phyloP scores from a whole-genome alignment of 805 yeast genomes.

The Metschnikowia arizonensis region DNA sequence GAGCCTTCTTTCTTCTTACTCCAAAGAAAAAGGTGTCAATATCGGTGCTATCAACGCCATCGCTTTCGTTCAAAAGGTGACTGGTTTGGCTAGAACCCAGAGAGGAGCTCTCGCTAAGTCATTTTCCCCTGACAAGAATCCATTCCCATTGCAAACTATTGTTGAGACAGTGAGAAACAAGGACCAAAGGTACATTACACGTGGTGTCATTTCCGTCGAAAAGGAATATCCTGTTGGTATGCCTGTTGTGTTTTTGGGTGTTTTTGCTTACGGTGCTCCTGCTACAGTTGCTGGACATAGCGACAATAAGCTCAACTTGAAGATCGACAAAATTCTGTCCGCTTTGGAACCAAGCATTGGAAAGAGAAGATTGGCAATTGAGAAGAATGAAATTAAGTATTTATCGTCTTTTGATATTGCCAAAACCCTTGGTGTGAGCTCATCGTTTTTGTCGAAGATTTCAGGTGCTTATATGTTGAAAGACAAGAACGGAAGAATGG shows the following conservation, averaged over 20 bases:
- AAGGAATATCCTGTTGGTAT: conserved; percentile 77
- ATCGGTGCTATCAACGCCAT: conserved; percentile 52
- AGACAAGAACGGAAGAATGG: conserved; percentile 41
- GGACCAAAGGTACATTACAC: conserved; percentile 70
- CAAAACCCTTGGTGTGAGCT: conserved; percentile 50
- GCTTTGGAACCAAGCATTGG: conserved; percentile 65
- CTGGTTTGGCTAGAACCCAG: conserved; percentile 66
- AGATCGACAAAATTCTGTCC: conserved; percentile 34
- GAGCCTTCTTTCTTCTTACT: conserved; percentile 41
- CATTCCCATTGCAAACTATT: conserved; percentile 73
- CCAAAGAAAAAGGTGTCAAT: conserved; percentile 57
- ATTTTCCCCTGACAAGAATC: conserved; percentile 48
- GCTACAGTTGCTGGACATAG: conserved; percentile 63
- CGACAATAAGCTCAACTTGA: conserved; percentile 47
- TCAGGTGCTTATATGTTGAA: conserved; percentile 68
- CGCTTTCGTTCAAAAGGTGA: conserved; percentile 68
- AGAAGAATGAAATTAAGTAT: conserved; percentile 53
- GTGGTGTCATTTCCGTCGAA: conserved; percentile 70
- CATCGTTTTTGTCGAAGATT: conserved; percentile 68
- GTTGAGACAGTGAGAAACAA: conserved; percentile 69
- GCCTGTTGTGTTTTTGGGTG: conserved; percentile 76
- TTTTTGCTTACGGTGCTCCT: conserved; percentile 81
- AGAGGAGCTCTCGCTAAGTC: conserved; percentile 79
- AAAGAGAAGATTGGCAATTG: conserved; percentile 51
- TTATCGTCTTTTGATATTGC: conserved; percentile 64